phyloP scores from a whole-genome alignment of 1,139 yeast species.

The Tardiomyces digboiensis region DNA sequence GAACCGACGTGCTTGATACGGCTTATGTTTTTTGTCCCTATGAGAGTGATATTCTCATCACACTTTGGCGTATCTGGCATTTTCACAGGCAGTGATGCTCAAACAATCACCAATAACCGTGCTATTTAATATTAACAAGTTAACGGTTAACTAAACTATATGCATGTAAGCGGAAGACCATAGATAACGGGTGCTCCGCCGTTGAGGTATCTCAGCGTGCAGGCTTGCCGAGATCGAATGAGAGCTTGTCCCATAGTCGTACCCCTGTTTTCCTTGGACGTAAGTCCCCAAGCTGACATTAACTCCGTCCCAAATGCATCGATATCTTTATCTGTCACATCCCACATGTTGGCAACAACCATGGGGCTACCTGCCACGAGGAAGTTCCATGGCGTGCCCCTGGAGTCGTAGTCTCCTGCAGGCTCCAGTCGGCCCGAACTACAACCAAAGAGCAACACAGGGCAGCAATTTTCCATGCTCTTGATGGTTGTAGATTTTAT shows the following conservation, averaged over 20 bases:
- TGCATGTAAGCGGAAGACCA: slow-evolving; percentile 59
- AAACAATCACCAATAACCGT: no score
- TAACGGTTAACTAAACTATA: no score
- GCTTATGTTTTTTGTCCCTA: no score
- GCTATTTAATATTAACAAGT: no score
- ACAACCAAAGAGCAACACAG: slow-evolving; percentile 74
- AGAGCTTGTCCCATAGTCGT: slow-evolving; percentile 41
- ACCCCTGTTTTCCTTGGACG: slow-evolving; percentile 6
- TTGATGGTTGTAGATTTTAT: slow-evolving; percentile 43
- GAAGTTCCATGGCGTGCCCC: slow-evolving; percentile 69
- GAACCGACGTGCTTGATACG: no score
- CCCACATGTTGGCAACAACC: slow-evolving; percentile 85
- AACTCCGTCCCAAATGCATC: slow-evolving; percentile 59
- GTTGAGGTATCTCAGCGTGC: slow-evolving; percentile 55
- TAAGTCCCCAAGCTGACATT: slow-evolving; percentile 53
- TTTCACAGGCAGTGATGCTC: no score
- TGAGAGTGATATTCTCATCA: no score
- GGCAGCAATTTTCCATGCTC: slow-evolving; percentile 41
- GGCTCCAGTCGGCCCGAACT: slow-evolving; percentile 66
- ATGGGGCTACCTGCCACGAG: slow-evolving; percentile 71
- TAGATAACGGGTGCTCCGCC: slow-evolving; percentile 77
- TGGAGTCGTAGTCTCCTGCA: slow-evolving; percentile 60
- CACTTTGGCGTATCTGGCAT: no score
- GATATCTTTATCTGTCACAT: slow-evolving; percentile 90
- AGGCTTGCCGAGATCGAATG: slow-evolving; percentile 44